phyloP scores from a whole-genome alignment of 805 yeast genomes.

The Ogataea populi-albae region DNA sequence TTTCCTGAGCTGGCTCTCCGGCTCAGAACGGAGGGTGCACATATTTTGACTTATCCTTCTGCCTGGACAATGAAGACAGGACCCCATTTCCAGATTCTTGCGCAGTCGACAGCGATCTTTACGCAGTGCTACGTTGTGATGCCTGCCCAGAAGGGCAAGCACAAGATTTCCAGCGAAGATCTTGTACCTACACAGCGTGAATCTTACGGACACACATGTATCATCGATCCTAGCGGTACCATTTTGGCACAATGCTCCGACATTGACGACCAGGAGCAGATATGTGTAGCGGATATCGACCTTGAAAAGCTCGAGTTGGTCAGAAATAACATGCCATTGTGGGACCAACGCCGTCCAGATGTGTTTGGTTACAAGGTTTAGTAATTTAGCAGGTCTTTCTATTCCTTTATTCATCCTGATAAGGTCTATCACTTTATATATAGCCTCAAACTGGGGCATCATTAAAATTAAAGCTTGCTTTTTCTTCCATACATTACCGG shows the following conservation, averaged over 20 bases:
- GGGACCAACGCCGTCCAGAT: conserved; percentile 68
- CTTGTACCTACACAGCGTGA: conserved; percentile 48
- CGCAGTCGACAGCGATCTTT: conserved; percentile 82
- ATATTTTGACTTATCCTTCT: conserved; percentile 77
- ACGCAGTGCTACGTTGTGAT: conserved; percentile 81
- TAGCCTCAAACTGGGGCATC: too few relatives aligned
- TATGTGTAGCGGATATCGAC: conserved; percentile 68
- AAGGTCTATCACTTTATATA: too few relatives aligned
- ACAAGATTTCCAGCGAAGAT: conserved; percentile 43
- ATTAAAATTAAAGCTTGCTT: too few relatives aligned
- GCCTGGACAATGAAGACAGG: conserved; percentile 95
- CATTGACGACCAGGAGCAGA: conserved; percentile 34
- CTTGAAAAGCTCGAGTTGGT: conserved; percentile 44
- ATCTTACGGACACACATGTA: conserved; percentile 83
- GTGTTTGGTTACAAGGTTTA: conserved; percentile 46
- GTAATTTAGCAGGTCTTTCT: too few relatives aligned
- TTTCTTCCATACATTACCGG: too few relatives aligned
- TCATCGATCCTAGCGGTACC: conserved; percentile 92
- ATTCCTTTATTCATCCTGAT: neutral
- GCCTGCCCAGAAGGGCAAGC: conserved; percentile 87
- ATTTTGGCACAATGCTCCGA: conserved; percentile 59
- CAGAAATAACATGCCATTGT: conserved; percentile 72
- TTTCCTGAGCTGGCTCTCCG: conserved; percentile 78
- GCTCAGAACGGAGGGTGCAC: conserved; percentile 67
- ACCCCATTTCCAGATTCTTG: conserved; percentile 84